Evolutionary conservation across 2,329 filamentous ascomycete species (phyloP), one percentile per base, ranked within the genome.

Genomic region (Zymoseptoria crescenta): DNA sequence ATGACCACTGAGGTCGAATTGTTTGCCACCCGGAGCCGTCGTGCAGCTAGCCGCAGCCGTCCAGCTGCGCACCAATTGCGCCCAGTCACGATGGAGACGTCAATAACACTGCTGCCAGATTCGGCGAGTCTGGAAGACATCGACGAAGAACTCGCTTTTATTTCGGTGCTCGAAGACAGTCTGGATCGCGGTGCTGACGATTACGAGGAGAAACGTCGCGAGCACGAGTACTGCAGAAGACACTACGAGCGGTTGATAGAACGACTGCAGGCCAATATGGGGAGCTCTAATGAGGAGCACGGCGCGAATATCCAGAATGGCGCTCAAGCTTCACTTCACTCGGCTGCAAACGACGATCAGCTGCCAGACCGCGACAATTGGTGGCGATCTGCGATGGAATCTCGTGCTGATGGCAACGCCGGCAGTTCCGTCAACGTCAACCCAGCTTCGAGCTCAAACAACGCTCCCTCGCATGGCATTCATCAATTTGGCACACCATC

Each of bases 81-180:
- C 35, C n/a, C 35, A 45, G 35, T 45, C 35, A 45, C 35, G 35
- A 45, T 45, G 35, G 35, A 45, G 35, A 45, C 35, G 35, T 45
- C 35, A 6, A 45, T 45, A 45, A 16, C 35, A 30, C 24, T 52
- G 20, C 29, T 52, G 51, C 51, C 51, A 9, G 24, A 27, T 19
- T 28, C 51, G 10, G 55, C 62, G 16, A 59, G 58, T 28, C 48
- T 52, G 29, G 56, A 69, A n/a, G 67, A 68, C 28, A 60, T 73
- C 52, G 66, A 67, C 35, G 70, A 74, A n/a, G 72, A 75, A 28
- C 61, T 75, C 27, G 55, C 63, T 5, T 73, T 73, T 59, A 65
- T 67, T 13, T 58, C 65, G 30, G 65, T 72, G 7, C 60, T 72
- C 2, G 65, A 73, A 5, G 61, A 65, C 7, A 69, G 62, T 6